Conservation (phyloP, 345 rosid species). For the Turritis glabra region DNA sequence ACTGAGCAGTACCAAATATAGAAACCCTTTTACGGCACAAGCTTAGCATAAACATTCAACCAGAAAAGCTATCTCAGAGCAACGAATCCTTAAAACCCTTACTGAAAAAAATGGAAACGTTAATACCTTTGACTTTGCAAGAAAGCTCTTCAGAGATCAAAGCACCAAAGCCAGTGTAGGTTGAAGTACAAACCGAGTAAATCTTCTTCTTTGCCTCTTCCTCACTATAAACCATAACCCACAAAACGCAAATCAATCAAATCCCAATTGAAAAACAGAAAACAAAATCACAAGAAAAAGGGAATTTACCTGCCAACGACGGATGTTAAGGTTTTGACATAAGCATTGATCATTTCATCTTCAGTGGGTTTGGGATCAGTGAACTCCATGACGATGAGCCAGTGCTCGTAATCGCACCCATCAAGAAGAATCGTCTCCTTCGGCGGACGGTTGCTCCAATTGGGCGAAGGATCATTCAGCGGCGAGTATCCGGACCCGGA, state of each 20-base stretch:
- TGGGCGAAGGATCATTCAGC: constrained; percentile 84
- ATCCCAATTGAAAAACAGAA: neutral
- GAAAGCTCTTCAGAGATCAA: constrained; percentile 95
- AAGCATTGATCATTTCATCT: constrained; percentile 77
- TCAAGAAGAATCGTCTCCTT: constrained; percentile 90
- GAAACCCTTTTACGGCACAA: neutral
- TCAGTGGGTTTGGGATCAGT: constrained; percentile 76
- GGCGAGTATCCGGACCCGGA: constrained; percentile 85
- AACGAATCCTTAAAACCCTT: constrained; percentile 7
- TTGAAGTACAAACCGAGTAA: constrained; percentile 83
- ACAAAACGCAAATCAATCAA: constrained; percentile 8
- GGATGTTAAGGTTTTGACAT: constrained; percentile 76
- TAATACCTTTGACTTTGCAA: constrained; percentile 79
- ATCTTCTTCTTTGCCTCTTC: constrained; percentile 98
- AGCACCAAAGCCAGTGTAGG: constrained; percentile 94
- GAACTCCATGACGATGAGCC: constrained; percentile 97
- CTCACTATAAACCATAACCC: constrained; percentile 48
- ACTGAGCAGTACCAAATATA: neutral
- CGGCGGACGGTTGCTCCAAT: constrained; percentile 93
- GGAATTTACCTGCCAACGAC: constrained; percentile 65
- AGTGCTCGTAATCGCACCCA: constrained; percentile 94
- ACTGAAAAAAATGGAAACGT: neutral
- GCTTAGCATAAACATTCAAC: too few species aligned
- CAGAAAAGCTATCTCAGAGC: neutral
- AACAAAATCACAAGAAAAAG: neutral